Percentiles rank a stretch among this genome's conserved stretches.
Evolutionary conservation across 371 early-diverging fungal species (phyloP).

Genomic region (Capillidium heterosporum): DNA sequence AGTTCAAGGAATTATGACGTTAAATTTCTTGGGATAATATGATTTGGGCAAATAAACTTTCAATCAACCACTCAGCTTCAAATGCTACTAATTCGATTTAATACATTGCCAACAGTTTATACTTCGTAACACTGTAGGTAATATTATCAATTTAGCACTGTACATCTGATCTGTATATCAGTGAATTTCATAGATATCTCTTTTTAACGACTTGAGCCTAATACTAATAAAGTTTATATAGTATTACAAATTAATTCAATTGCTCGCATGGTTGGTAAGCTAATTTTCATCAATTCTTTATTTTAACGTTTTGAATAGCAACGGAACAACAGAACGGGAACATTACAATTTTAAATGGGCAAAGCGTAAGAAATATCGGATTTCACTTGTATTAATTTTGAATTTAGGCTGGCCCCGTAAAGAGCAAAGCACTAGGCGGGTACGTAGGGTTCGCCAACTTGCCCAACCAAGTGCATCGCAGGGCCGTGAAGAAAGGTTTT

Average conservation of each 20-base stretch:
- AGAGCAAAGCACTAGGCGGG: constrained; percentile 69
- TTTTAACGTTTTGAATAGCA: not conserved
- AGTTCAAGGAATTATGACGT: too few species aligned
- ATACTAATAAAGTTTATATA: too few species aligned
- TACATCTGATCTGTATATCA: too few species aligned
- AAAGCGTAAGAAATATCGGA: not conserved
- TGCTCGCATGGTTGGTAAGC: not conserved
- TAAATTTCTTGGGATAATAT: too few species aligned
- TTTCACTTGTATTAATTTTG: not conserved
- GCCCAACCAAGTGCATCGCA: constrained; percentile 97
- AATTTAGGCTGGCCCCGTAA: constrained; percentile 10
- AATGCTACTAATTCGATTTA: too few species aligned
- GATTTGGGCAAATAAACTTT: too few species aligned
- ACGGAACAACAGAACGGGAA: not conserved
- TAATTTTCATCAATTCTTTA: not conserved
- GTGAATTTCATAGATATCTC: too few species aligned
- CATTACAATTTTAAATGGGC: constrained; percentile 2
- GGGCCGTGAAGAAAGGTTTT: constrained; percentile 97
- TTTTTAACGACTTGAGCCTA: too few species aligned
- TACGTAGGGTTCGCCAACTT: constrained; percentile 96
- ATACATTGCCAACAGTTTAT: too few species aligned
- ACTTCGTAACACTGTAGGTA: too few species aligned
- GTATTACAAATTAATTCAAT: not conserved
- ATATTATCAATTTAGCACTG: too few species aligned
- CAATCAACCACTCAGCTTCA: too few species aligned